Evolutionary conservation across 208 protist genomes (phyloP), one percentile per base, ranked within the genome.

Genomic region (Novymonas esmeraldas): DNA sequence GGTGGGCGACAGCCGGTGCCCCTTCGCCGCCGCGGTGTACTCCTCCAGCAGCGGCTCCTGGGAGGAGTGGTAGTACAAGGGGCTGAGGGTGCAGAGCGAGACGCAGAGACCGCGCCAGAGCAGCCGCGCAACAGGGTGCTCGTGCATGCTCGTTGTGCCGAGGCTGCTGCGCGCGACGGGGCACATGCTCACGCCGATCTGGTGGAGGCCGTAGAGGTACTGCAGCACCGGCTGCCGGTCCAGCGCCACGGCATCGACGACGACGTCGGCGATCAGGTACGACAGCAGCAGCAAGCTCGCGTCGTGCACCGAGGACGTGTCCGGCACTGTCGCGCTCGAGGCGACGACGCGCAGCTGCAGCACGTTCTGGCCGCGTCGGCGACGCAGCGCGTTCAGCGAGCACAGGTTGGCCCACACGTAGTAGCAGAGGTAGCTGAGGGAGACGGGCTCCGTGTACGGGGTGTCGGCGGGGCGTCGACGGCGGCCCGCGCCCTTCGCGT

Each of bases 381-480:
- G 69, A 51, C 98, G 86, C 42, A 99, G 89, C 24, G 89, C 75
- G 78, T 99, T 99, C 13, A 99, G 92, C 1, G 90, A 86, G 60
- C 79, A 78, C 9, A 99, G 64, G 81, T 99, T 99, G 16, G 98
- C 96, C 85, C 98, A 99, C 28, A 99, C 85, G 81, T 99, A 98
- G 81, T 98, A 99, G 36, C 77, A 72, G 52, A 94, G 85, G 73
- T 94, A 94, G 7, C 84, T 68, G 57, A 90, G 77, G 42, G 75
- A 79, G 24, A 97, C 86, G 50, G 95, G 98, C 83, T 99, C 99
- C 24, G 87, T 82, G 80, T 99, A 99, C 18, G 98, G 98, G 50
- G 99, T 98, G 72, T 99, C 99, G 18, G 88, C 84, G 2, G 87
- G 83, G 3, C 81, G 79, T 11, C 81, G 86, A 69, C 95, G 98